These are phyloP conservation scores for Discostella stelligeroides DNA, from an alignment of 108 stramenopile genomes.

Conservation along the genomic window DNA sequence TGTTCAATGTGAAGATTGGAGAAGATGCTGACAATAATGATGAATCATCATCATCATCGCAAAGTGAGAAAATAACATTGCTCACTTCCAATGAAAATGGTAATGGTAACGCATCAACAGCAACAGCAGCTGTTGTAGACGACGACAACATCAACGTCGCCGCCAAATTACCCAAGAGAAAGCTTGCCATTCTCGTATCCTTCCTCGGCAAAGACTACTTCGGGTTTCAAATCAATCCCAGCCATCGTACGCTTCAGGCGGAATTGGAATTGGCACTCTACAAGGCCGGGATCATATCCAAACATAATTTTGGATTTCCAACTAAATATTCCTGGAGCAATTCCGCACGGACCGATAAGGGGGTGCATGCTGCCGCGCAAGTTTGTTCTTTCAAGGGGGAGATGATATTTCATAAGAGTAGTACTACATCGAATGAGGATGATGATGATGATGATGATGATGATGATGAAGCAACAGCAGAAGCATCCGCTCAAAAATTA, in stretches of 20 bases:
- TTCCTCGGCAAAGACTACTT: slow-evolving; percentile 78
- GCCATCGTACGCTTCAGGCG: slow-evolving; percentile 83
- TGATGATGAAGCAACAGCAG: slow-evolving; percentile 9
- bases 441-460: slow-evolving; percentile 30
- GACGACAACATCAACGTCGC: not conserved
- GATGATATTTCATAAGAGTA: slow-evolving; percentile 47
- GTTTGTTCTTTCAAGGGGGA: slow-evolving; percentile 85
- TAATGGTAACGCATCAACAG: not conserved
- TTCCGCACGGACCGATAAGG: slow-evolving; percentile 97
- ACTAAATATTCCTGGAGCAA: slow-evolving; percentile 93
- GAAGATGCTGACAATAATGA: not conserved
- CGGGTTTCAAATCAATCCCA: slow-evolving; percentile 91
- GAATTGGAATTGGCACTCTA: slow-evolving; percentile 91
- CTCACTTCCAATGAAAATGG: not conserved
- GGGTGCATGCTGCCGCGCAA: slow-evolving; percentile 92
- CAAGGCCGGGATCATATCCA: slow-evolving; percentile 64
- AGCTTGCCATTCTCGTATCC: slow-evolving; percentile 75
- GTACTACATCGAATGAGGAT: slow-evolving; percentile 23
- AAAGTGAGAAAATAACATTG: too few species aligned
- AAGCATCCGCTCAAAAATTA: not conserved
- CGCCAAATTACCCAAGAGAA: slow-evolving; percentile 43
- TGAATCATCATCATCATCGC: too few species aligned
- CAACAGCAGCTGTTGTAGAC: not conserved
- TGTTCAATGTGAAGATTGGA: slow-evolving; percentile 45
- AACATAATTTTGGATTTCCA: slow-evolving; percentile 87